phyloP scores from a whole-genome alignment of 1,139 yeast genomes.

The Scheffersomyces segobiensis region DNA sequence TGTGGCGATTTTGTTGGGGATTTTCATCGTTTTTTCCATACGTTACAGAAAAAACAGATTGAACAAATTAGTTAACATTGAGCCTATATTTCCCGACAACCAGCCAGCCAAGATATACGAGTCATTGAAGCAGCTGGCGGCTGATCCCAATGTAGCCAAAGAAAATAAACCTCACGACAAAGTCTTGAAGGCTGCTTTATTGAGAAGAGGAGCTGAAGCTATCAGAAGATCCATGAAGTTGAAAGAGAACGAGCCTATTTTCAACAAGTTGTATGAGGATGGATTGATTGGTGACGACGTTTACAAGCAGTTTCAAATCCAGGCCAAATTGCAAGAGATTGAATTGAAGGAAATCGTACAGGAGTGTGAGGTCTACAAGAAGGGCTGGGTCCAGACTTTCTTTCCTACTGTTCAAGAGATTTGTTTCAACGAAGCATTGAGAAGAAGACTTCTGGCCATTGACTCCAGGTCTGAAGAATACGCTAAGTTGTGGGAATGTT shows the following conservation, averaged over 20 bases:
- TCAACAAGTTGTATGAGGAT: conserved; percentile 72
- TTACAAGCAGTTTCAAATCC: conserved; percentile 76
- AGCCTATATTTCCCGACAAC: conserved; percentile 73
- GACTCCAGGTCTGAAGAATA: conserved; percentile 53
- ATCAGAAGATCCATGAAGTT: conserved; percentile 66
- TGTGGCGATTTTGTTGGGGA: conserved; percentile 66
- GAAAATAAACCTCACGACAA: conserved; percentile 70
- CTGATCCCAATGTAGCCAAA: conserved; percentile 39
- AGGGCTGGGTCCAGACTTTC: conserved; percentile 78
- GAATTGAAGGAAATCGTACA: conserved; percentile 78
- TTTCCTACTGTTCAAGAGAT: conserved; percentile 85
- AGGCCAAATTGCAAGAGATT: conserved; percentile 73
- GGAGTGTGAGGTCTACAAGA: conserved; percentile 73
- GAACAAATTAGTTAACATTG: conserved; percentile 52
- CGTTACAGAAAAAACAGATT: conserved; percentile 65
- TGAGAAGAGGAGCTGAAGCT: conserved; percentile 73
- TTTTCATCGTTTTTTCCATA: conserved; percentile 74
- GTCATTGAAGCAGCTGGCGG: conserved; percentile 51
- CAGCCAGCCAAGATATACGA: conserved; percentile 64
- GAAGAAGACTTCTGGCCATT: conserved; percentile 74
- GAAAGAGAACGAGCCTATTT: conserved; percentile 70
- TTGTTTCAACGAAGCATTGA: conserved; percentile 86
- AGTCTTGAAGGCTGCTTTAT: conserved; percentile 80
- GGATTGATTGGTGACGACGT: conserved; percentile 92
- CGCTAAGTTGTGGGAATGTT: conserved; percentile 50